Evolutionary conservation across 495 filamentous ascomycete genomes (phyloP).

Genomic region (Aspergillus bridgeri): DNA sequence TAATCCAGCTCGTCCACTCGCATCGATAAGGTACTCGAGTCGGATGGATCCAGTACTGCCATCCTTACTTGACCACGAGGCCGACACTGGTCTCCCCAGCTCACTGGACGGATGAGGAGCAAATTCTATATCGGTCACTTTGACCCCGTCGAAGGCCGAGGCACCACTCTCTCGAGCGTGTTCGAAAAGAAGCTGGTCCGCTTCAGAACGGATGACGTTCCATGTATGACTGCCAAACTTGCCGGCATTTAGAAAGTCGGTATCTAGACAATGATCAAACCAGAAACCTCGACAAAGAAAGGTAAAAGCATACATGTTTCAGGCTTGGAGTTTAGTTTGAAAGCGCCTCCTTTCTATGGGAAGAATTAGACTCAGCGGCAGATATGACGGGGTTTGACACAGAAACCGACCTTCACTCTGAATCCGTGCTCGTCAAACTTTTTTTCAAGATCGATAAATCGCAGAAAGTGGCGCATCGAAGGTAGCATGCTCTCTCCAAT

Average conservation of each 20-base stretch:
- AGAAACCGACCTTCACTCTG: background rate
- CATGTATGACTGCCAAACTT: conserved; percentile 44
- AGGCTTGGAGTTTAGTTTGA: conserved; percentile 2
- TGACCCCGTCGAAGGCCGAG: conserved; percentile 30
- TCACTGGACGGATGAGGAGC: background rate
- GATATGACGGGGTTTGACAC: no score
- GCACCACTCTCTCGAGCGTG: conserved; percentile 48
- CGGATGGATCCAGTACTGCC: background rate
- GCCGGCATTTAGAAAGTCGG: conserved; percentile 44
- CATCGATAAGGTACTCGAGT: background rate
- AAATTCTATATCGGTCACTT: background rate
- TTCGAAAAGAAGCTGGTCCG: conserved; percentile 49
- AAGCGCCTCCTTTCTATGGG: conserved; percentile 2
- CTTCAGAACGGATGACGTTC: conserved; percentile 53
- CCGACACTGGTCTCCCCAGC: background rate
- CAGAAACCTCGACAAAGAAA: background rate
- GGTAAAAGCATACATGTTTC: conserved; percentile 4
- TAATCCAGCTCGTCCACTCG: background rate
- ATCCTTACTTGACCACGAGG: background rate
- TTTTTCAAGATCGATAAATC: conserved; percentile 8
- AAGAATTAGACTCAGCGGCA: no score
- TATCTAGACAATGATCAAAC: conserved; percentile 22
- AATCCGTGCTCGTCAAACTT: conserved; percentile 3
- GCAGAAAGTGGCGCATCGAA: conserved; percentile 7
- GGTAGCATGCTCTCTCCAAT: conserved; percentile 11